Evolutionary conservation across 2,329 filamentous ascomycete species (phyloP).

Genomic region (Daldinia eschscholtzii): DNA sequence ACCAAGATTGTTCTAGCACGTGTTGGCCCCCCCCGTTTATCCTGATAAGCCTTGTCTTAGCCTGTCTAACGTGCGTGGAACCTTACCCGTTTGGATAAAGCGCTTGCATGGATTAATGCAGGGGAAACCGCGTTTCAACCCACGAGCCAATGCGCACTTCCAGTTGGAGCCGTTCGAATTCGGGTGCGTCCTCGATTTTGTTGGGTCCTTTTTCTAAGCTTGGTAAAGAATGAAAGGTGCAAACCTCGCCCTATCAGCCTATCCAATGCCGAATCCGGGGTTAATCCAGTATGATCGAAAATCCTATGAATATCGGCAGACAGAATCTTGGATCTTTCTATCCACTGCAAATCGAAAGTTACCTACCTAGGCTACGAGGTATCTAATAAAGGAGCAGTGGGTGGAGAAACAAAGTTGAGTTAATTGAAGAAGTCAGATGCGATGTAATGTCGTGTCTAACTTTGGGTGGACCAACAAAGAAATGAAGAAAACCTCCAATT

Average conservation of each 20-base stretch:
- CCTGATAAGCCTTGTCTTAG: slow-evolving; percentile 16
- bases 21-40: slow-evolving; percentile 15
- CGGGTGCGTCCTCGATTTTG: slow-evolving; percentile 11
- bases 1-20: slow-evolving; percentile 34
- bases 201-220: slow-evolving; percentile 1
- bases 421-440: background rate
- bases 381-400: background rate
- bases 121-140: slow-evolving; percentile 40
- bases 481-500: slow-evolving; percentile 18
- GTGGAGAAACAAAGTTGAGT: background rate
- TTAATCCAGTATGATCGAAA: slow-evolving; percentile 12
- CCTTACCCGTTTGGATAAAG: slow-evolving; percentile 40
- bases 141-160: slow-evolving; percentile 25
- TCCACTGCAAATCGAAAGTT: slow-evolving; percentile 9
- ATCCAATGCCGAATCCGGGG: slow-evolving; percentile 29
- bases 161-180: slow-evolving; percentile 12
- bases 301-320: background rate
- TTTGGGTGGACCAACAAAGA: slow-evolving; percentile 8
- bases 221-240: slow-evolving; percentile 7
- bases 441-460: slow-evolving; percentile 2
- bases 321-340: slow-evolving; percentile 7
- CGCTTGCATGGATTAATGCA: slow-evolving; percentile 37
- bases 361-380: background rate
- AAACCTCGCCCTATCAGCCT: background rate
- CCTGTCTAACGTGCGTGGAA: slow-evolving; percentile 17